These are phyloP conservation scores for Zasmidium citrigriseum DNA, from an alignment of 2,329 filamentous ascomycete species.

Conservation along the genomic window DNA sequence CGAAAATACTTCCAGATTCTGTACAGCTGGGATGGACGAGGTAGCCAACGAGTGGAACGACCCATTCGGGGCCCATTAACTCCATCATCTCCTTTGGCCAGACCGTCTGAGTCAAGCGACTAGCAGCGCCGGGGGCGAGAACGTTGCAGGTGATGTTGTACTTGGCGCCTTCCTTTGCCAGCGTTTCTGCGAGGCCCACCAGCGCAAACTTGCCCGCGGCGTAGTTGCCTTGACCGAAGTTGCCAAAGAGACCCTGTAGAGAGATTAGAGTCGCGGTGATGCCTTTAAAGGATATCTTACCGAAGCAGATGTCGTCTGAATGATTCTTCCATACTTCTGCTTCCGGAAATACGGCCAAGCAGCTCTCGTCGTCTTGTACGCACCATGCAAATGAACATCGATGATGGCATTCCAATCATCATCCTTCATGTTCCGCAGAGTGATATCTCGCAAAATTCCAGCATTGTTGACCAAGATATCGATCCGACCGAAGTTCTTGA, in stretches of 20 bases:
- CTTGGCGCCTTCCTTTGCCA: conserved; percentile 93
- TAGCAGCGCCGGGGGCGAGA: conserved; percentile 92
- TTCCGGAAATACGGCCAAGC: conserved; percentile 99
- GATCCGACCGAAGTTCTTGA: conserved; percentile 76
- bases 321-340: conserved; percentile 92
- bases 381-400: conserved; percentile 87
- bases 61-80: conserved; percentile 85
- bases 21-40: conserved; percentile 78
- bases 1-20: conserved; percentile 87
- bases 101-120: conserved; percentile 88
- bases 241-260: conserved; percentile 84
- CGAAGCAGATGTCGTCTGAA: conserved; percentile 94
- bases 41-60: conserved; percentile 86
- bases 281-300: too few relatives aligned
- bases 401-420: conserved; percentile 92
- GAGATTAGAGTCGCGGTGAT: too few relatives aligned
- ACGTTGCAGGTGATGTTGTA: conserved; percentile 95
- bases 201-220: conserved; percentile 91
- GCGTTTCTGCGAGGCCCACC: conserved; percentile 93
- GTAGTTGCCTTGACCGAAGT: conserved; percentile 98
- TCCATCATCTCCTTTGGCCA: conserved; percentile 88
- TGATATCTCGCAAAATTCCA: conserved; percentile 87
- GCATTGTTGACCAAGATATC: conserved; percentile 91
- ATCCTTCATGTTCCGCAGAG: conserved; percentile 97
- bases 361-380: conserved; percentile 94